Evolutionary conservation across 2,329 filamentous ascomycete genomes (phyloP).

Genomic region (Ceratocystis lukuohia): DNA sequence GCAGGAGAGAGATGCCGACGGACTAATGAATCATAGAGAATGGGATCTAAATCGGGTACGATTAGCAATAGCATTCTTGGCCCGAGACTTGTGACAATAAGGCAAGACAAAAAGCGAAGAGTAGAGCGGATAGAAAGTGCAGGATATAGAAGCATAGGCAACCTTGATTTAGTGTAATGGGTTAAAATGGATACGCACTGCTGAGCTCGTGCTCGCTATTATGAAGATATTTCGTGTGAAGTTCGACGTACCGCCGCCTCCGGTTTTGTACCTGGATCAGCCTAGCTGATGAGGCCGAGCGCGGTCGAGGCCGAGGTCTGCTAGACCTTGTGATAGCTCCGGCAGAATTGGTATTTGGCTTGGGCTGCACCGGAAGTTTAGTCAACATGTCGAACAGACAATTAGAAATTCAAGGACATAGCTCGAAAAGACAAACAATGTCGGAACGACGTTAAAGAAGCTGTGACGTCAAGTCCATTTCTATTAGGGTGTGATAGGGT

Average conservation of each 20-base stretch:
- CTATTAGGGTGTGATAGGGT: too few relatives aligned
- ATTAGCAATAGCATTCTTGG: too few relatives aligned
- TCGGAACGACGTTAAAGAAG: background rate
- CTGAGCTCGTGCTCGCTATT: constrained; percentile 42
- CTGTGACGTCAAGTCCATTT: too few relatives aligned
- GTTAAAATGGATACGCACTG: constrained; percentile 27
- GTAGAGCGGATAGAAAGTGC: background rate
- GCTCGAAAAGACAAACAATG: too few relatives aligned
- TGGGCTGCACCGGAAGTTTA: background rate
- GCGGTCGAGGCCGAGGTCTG: constrained; percentile 22
- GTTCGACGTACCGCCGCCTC: constrained; percentile 60
- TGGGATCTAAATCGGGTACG: constrained; percentile 41
- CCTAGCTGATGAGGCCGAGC: constrained; percentile 30
- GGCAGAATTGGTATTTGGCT: background rate
- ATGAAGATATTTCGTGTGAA: constrained; percentile 58
- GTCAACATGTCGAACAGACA: background rate
- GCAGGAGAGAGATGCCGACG: constrained; percentile 59
- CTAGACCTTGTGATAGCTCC: background rate
- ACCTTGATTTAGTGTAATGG: background rate
- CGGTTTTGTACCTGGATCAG: constrained; percentile 57
- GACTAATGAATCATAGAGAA: constrained; percentile 70
- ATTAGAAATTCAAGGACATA: too few relatives aligned
- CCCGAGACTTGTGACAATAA: background rate
- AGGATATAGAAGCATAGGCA: background rate
- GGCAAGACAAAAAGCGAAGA: background rate